Percentiles rank a stretch among this genome's conserved stretches.
Evolutionary conservation across 805 yeast species (phyloP).

Genomic region (Myxozyma geophila): DNA sequence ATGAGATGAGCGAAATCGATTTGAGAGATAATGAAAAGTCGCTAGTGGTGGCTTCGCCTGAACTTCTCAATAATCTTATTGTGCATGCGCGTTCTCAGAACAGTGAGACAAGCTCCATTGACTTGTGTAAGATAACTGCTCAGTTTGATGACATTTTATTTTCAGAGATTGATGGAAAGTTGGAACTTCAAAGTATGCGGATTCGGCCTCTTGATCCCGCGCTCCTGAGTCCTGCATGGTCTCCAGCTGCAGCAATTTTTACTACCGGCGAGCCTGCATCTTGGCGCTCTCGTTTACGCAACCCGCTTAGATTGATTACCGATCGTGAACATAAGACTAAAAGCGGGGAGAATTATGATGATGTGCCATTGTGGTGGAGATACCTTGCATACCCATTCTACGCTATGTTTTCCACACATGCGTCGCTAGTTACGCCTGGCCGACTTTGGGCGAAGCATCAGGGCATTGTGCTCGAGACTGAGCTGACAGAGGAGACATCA

Average conservation of each 20-base stretch:
- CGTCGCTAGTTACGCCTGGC: constrained; percentile 4
- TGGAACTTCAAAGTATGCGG: not conserved
- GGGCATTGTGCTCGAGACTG: constrained; percentile 4
- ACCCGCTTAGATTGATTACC: not conserved
- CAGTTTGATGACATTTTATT: constrained; percentile 5
- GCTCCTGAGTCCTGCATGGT: not conserved
- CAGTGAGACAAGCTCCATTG: not conserved
- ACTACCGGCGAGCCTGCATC: not conserved
- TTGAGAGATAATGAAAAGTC: too few species aligned
- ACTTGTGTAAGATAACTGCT: not conserved
- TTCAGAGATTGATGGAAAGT: not conserved
- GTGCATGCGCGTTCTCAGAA: not conserved
- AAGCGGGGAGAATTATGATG: not conserved
- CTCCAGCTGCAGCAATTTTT: not conserved
- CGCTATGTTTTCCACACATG: constrained; percentile 1
- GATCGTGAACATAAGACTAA: not conserved
- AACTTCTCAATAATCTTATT: too few species aligned
- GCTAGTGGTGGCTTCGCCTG: too few species aligned
- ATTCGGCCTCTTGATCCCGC: not conserved
- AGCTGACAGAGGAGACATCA: constrained; percentile 16
- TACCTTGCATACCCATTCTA: constrained; percentile 13
- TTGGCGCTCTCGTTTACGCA: not conserved
- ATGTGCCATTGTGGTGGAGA: constrained; percentile 20
- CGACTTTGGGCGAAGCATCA: constrained; percentile 8
- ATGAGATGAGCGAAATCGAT: too few species aligned